Evolutionary conservation across 2,329 filamentous ascomycete species (phyloP).

Genomic region (Stachybotrys echinatus): DNA sequence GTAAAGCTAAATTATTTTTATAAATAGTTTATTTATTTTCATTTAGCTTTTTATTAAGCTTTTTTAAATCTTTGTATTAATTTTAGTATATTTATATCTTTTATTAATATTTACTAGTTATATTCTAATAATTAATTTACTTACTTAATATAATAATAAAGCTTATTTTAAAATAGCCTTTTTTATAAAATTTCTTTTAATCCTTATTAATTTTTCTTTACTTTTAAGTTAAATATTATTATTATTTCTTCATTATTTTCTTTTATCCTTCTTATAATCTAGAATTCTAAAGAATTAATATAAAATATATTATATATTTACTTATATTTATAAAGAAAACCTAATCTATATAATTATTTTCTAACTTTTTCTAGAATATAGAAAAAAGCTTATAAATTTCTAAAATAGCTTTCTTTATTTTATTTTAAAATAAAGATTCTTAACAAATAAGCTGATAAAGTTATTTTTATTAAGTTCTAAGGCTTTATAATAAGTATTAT

Average conservation of each 20-base stretch:
- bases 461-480: not conserved
- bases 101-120: too few relatives aligned
- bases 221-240: too few relatives aligned
- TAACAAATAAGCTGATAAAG: constrained; percentile 1
- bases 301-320: not conserved
- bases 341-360: not conserved
- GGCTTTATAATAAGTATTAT: constrained; percentile 1
- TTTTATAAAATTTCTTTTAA: constrained; percentile 1
- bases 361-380: not conserved
- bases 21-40: not conserved
- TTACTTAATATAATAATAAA: constrained; percentile 3
- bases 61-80: too few relatives aligned
- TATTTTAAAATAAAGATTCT: constrained; percentile 1
- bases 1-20: constrained; percentile 1
- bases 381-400: not conserved
- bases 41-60: not conserved
- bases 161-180: not conserved
- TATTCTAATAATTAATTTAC: too few relatives aligned
- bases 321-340: constrained; percentile 2
- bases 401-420: not conserved
- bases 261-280: not conserved
- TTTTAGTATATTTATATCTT: too few relatives aligned
- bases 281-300: not conserved
- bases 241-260: not conserved
- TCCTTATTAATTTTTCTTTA: not conserved